A percentile compares a stretch with the other conserved stretches of the same genome.
Conservation (phyloP, 1,284 basidiomycete species). For the Peniophora sp. region DNA sequence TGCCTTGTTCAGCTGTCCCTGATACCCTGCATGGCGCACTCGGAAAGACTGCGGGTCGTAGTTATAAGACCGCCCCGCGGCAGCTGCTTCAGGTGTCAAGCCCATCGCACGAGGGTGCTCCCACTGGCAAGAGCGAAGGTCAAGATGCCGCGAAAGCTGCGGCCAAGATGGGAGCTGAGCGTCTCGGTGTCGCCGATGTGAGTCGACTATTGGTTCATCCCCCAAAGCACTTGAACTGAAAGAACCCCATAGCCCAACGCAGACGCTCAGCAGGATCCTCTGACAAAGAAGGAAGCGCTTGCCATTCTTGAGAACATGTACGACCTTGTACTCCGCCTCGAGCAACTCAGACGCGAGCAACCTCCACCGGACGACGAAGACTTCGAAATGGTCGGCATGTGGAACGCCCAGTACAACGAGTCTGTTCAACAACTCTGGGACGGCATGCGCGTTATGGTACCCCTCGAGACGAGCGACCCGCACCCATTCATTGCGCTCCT, state of each 20-base stretch:
- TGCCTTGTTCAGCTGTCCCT: conserved; percentile 35
- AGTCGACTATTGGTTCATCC: conserved; percentile 10
- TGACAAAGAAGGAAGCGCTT: conserved; percentile 75
- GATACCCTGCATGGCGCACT: conserved; percentile 91
- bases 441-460: conserved; percentile 79
- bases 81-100: conserved; percentile 88
- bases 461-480: conserved; percentile 86
- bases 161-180: conserved; percentile 63
- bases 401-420: conserved; percentile 56
- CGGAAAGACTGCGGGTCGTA: conserved; percentile 86
- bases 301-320: conserved; percentile 83
- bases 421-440: conserved; percentile 75
- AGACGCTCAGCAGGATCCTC: conserved; percentile 57
- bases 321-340: conserved; percentile 77
- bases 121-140: conserved; percentile 51
- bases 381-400: conserved; percentile 40
- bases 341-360: conserved; percentile 80
- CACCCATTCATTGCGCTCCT: conserved; percentile 97
- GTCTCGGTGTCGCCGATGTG: conserved; percentile 51
- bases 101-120: conserved; percentile 46
- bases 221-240: background rate
- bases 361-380: conserved; percentile 57
- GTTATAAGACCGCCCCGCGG: conserved; percentile 91
- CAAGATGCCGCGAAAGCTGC: conserved; percentile 61
- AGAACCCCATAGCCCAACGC: conserved; percentile 35